These are phyloP conservation scores for Trametopsis cervina DNA, from an alignment of 768 basidiomycete species.

Conservation along the genomic window DNA sequence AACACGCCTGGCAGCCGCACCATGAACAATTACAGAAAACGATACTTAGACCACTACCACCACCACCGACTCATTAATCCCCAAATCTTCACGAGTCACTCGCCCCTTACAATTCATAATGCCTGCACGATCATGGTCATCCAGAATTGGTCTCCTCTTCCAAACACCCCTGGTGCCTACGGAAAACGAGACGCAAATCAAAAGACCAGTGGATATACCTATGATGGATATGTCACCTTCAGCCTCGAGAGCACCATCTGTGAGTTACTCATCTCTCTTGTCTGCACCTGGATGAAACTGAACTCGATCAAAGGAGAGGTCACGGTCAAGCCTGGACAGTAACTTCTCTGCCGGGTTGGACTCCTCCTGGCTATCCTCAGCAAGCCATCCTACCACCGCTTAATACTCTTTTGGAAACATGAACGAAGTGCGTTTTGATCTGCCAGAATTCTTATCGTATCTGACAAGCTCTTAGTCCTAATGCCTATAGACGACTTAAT, in stretches of 20 bases:
- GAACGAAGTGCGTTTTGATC: neutral
- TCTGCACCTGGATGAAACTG: neutral
- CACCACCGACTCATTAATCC: neutral
- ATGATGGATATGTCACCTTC: slow-evolving; percentile 2
- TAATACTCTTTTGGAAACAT: neutral
- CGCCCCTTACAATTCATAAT: neutral
- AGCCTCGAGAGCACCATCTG: neutral
- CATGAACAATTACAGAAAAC: neutral
- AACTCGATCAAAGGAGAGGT: neutral
- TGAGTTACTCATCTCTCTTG: neutral
- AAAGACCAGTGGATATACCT: neutral
- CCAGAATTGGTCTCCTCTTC: slow-evolving; percentile 2
- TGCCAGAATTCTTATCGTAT: neutral
- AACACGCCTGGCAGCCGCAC: too few relatives aligned
- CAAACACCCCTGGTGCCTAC: slow-evolving; percentile 1
- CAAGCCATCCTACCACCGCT: neutral
- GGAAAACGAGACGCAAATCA: neutral
- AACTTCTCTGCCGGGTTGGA: neutral
- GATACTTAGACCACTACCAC: neutral
- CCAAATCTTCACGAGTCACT: neutral
- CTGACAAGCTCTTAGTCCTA: neutral
- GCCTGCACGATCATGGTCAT: neutral
- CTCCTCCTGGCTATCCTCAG: neutral
- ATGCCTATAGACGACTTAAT: too few relatives aligned
- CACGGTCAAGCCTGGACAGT: neutral